Base-by-base conservation (phyloP, 1,139 yeast species). In the Saccharomyces hybrid region DNA sequence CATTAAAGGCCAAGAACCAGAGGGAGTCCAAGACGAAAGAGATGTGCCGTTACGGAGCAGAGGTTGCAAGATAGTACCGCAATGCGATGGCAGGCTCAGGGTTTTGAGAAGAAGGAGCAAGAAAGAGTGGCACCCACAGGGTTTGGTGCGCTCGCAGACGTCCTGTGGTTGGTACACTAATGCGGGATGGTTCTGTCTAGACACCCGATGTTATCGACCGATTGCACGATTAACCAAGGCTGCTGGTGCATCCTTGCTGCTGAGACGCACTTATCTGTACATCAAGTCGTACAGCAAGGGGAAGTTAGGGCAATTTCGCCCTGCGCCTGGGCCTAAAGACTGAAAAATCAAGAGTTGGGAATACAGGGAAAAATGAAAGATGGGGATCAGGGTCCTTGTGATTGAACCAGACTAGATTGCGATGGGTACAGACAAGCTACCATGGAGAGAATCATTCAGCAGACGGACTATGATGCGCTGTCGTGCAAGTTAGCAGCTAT, bases 381-480 rank as follows among this genome's bases (percentile, higher is more conserved):
- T 38, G n/a, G 13, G 4, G 23, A 20, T 16, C 25, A 38, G 44
- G 25, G 44, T 49, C 47, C 44, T 46, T 27, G 47, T 16, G 49
- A 7, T 32, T 34, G 47, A 11, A 9, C 25, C 2, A 46, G 31
- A 48, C 9, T 28, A 1, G 26, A 20, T 25, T 9, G n/a, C 23
- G 7, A 49, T 7, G 8, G 51, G 14, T 34, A 9, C 32, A 27
- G 13, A 25, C 23, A n/a, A 26, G 23, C n/a, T 16, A n/a, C 16
- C 3, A 66, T 65, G 69, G 64, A 66, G 26, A 55, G 60, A 14
- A 59, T 61, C 11, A 59, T 69, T 5, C 70, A 66, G 51, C 64
- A 64, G 44, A 91, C 99, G 0, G 98, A 91, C 65, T 75, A 81
- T 52, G 97, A 91, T 70, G 98, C 98, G 0, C 71, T 91, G 20